phyloP scores from a whole-genome alignment of 306 rosid species.

The Luffa aegyptiaca region DNA sequence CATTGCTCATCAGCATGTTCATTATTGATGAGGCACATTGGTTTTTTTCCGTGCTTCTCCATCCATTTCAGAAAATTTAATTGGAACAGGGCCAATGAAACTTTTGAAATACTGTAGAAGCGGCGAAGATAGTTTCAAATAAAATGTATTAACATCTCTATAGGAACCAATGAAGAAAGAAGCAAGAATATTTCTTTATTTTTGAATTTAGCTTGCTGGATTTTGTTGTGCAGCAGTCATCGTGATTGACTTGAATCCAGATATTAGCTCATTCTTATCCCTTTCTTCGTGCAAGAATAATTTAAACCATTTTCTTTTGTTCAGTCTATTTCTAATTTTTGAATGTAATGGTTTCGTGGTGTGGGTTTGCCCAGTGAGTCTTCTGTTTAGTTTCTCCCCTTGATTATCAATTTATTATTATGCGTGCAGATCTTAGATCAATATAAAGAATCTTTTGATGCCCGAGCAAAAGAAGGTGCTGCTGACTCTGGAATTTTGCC shows the following conservation, averaged over 20 bases:
- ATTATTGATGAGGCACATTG: not conserved
- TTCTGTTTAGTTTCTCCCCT: not conserved
- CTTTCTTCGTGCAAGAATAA: slow-evolving; percentile 2
- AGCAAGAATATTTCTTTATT: not conserved
- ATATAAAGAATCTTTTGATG: slow-evolving; percentile 68
- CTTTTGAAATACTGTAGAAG: not conserved
- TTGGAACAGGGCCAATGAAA: not conserved
- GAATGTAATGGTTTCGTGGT: not conserved
- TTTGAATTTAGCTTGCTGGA: not conserved
- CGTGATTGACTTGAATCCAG: not conserved
- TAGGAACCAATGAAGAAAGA: not conserved
- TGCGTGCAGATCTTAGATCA: slow-evolving; percentile 76
- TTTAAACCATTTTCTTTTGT: not conserved
- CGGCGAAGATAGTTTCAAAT: not conserved
- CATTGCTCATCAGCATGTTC: not conserved
- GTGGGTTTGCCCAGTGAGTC: not conserved
- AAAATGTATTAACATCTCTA: not conserved
- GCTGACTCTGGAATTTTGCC: slow-evolving; percentile 62
- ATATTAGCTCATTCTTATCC: not conserved
- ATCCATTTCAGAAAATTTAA: not conserved
- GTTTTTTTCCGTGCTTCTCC: not conserved
- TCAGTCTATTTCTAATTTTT: not conserved
- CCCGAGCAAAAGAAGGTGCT: slow-evolving; percentile 67
- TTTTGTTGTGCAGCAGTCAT: slow-evolving; percentile 1
- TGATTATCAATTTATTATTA: slow-evolving; percentile 2